A percentile compares a stretch with the other conserved stretches of the same genome.
These are phyloP conservation scores for Austroboletus novae-zelandiae DNA, from an alignment of 1,284 basidiomycete species.

Conservation along the genomic window DNA sequence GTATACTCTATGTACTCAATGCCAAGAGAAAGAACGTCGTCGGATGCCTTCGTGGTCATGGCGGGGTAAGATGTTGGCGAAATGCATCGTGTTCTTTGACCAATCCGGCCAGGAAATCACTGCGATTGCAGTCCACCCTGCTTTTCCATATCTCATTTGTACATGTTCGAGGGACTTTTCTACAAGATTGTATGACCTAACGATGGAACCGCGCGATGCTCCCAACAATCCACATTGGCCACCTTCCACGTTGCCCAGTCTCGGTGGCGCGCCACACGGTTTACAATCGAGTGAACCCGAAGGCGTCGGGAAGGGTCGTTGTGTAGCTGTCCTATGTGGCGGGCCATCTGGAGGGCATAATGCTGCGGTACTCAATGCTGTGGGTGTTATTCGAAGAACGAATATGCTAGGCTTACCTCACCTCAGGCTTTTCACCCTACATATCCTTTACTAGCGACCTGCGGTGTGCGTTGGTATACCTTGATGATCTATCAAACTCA, in stretches of 20 bases:
- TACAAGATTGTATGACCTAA: constrained; percentile 61
- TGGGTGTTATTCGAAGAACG: constrained; percentile 31
- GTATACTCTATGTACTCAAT: constrained; percentile 53
- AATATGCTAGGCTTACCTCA: constrained; percentile 7
- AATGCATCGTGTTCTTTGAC: constrained; percentile 2
- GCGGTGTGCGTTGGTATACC: constrained; percentile 50
- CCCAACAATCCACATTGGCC: constrained; percentile 59
- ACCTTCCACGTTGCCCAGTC: constrained; percentile 46
- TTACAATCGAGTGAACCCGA: constrained; percentile 57
- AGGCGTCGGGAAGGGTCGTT: constrained; percentile 59
- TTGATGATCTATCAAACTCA: constrained; percentile 6
- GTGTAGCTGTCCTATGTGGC: constrained; percentile 61
- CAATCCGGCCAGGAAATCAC: constrained; percentile 54
- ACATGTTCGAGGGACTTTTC: constrained; percentile 70
- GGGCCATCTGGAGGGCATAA: constrained; percentile 69
- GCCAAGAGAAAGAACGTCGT: constrained; percentile 38
- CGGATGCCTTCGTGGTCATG: constrained; percentile 61
- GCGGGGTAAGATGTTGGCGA: constrained; percentile 51
- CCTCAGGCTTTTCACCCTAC: constrained; percentile 61
- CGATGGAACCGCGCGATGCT: constrained; percentile 32
- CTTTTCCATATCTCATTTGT: constrained; percentile 54
- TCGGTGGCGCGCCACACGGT: constrained; percentile 68
- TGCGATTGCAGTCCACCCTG: constrained; percentile 60
- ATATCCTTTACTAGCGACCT: constrained; percentile 66
- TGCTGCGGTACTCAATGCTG: constrained; percentile 63